Percentiles rank a stretch among this genome's conserved stretches.
Evolutionary conservation across 2,329 filamentous ascomycete genomes (phyloP).

Genomic region (Sporothrix inflata): DNA sequence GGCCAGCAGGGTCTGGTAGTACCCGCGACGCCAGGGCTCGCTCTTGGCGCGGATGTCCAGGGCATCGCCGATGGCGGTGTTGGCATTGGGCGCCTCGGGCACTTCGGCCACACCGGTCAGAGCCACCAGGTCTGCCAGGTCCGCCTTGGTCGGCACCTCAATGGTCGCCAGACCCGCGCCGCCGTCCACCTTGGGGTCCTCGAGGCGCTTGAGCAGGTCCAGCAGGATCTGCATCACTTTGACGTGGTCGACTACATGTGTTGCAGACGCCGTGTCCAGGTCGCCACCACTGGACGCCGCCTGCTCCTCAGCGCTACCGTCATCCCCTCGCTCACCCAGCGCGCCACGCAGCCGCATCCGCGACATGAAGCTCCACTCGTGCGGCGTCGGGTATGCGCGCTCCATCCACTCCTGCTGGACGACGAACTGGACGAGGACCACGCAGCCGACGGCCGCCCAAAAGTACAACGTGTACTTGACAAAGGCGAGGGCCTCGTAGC

Average conservation of each 20-base stretch:
- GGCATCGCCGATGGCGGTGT: conserved; percentile 36
- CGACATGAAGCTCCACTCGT: conserved; percentile 76
- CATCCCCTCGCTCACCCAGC: conserved; percentile 60
- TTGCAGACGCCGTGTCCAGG: conserved; percentile 20
- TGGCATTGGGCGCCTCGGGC: background rate
- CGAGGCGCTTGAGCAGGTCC: conserved; percentile 66
- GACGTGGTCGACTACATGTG: conserved; percentile 68
- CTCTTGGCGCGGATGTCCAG: conserved; percentile 75
- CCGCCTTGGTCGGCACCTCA: background rate
- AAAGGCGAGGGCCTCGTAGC: conserved; percentile 70
- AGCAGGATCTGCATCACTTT: conserved; percentile 63
- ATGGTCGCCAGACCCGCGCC: conserved; percentile 55
- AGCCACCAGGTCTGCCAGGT: background rate
- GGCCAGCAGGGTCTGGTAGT: conserved; percentile 80
- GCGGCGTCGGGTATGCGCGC: conserved; percentile 75
- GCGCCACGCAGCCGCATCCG: conserved; percentile 70
- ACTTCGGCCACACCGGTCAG: background rate
- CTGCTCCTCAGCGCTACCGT: conserved; percentile 42
- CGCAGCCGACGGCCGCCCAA: conserved; percentile 65
- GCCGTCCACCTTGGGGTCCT: conserved; percentile 71
- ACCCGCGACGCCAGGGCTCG: conserved; percentile 83
- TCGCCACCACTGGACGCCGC: background rate
- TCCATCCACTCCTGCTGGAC: conserved; percentile 76
- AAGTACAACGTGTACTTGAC: conserved; percentile 68
- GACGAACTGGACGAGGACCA: conserved; percentile 65